Evolutionary conservation across 805 yeast species (phyloP).

Genomic region (Kazachstania kunashirensis): DNA sequence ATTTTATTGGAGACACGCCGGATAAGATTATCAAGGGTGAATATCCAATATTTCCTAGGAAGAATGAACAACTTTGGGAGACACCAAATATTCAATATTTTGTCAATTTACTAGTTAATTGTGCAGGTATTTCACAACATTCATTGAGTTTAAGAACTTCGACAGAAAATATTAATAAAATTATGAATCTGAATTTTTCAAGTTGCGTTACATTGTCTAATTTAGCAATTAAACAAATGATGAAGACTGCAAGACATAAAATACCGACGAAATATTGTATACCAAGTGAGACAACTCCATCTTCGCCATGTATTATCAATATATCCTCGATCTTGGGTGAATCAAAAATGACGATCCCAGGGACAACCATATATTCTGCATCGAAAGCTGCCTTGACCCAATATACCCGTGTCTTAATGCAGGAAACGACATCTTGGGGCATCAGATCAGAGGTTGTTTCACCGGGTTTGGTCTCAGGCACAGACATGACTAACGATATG

Average conservation of each 20-base stretch:
- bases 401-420: conserved; percentile 17
- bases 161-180: conserved; percentile 8
- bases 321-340: conserved; percentile 23
- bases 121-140: conserved; percentile 28
- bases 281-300: not conserved
- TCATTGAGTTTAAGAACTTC: conserved; percentile 15
- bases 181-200: conserved; percentile 24
- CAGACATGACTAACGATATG: conserved; percentile 22
- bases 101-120: conserved; percentile 21
- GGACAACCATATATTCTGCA: conserved; percentile 27
- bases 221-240: conserved; percentile 16
- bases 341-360: conserved; percentile 13
- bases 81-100: conserved; percentile 8
- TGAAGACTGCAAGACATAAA: conserved; percentile 5
- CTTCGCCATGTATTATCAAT: conserved; percentile 19
- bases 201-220: conserved; percentile 22
- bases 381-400: conserved; percentile 25
- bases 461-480: conserved; percentile 20
- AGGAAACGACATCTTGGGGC: conserved; percentile 15
- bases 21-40: not conserved
- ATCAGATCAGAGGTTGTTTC: conserved; percentile 12
- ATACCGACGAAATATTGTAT: not conserved
- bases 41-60: not conserved
- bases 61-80: conserved; percentile 1
- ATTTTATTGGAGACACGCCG: conserved; percentile 1